Conservation (phyloP, 1,284 basidiomycete species). For the Microbotryum intermedium region DNA sequence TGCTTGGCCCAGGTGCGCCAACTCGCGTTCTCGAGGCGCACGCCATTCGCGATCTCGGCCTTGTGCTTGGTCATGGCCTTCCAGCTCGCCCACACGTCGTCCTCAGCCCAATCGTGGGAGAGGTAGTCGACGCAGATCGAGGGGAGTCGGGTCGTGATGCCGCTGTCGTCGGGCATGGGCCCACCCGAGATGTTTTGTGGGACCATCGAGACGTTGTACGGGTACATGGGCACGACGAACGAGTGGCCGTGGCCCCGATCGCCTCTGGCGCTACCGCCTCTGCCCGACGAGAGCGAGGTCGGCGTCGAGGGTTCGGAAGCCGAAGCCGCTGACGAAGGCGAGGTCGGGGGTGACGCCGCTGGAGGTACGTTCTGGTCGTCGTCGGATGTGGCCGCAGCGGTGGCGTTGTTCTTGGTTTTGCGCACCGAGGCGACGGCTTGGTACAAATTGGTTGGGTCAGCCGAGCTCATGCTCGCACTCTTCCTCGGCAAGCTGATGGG, state of each 20-base stretch:
- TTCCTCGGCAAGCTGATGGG: too few species aligned
- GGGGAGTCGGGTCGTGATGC: conserved; percentile 48
- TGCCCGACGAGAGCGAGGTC: neutral
- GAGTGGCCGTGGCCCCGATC: conserved; percentile 5
- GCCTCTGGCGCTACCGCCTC: neutral
- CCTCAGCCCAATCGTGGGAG: conserved; percentile 93
- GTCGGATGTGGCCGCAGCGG: too few species aligned
- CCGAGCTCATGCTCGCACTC: too few species aligned
- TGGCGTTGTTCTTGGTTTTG: too few species aligned
- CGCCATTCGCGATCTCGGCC: conserved; percentile 94
- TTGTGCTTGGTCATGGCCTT: conserved; percentile 97
- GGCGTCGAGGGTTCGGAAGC: conserved; percentile 13
- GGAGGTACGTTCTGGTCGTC: too few species aligned
- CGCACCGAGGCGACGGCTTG: too few species aligned
- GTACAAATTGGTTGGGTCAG: too few species aligned
- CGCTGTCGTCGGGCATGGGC: conserved; percentile 43
- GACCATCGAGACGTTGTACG: conserved; percentile 36
- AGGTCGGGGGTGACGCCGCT: conserved; percentile 1
- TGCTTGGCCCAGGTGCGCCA: conserved; percentile 99
- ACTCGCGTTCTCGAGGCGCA: conserved; percentile 89
- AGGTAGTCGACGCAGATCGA: conserved; percentile 57
- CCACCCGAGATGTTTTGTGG: conserved; percentile 30
- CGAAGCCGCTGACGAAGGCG: neutral
- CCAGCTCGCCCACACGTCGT: conserved; percentile 98
- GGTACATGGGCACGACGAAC: conserved; percentile 35